Evolutionary conservation across 1,139 yeast species (phyloP).

Genomic region (Debaryomyces singareniensis): DNA sequence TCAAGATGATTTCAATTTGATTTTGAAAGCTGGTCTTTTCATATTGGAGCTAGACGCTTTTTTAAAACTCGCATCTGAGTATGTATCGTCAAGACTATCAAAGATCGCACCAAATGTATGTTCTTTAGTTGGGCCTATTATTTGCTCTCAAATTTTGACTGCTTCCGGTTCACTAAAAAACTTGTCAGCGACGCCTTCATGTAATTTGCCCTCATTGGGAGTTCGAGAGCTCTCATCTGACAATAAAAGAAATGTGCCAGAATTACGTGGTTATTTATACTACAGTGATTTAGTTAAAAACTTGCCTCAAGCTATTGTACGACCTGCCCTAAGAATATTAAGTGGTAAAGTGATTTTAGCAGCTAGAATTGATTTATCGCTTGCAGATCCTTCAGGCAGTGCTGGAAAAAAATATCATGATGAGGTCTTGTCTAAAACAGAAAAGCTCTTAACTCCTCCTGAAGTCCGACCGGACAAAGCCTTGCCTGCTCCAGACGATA

Average conservation of each 20-base stretch:
- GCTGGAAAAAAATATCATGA: conserved; percentile 53
- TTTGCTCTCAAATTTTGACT: conserved; percentile 71
- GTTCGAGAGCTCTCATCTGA: conserved; percentile 45
- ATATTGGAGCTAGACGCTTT: conserved; percentile 42
- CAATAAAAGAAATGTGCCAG: conserved; percentile 26
- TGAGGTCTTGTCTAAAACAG: conserved; percentile 60
- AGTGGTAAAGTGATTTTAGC: conserved; percentile 80
- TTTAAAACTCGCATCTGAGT: conserved; percentile 39
- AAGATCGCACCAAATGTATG: conserved; percentile 76
- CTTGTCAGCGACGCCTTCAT: conserved; percentile 68
- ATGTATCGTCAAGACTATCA: conserved; percentile 52
- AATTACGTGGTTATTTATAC: conserved; percentile 64
- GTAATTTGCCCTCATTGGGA: conserved; percentile 80
- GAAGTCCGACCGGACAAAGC: conserved; percentile 65
- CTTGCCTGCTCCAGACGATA: conserved; percentile 75
- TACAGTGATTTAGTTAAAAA: conserved; percentile 46
- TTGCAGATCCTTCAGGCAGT: conserved; percentile 42
- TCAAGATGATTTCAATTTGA: conserved; percentile 28
- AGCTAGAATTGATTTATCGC: conserved; percentile 66
- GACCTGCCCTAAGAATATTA: conserved; percentile 70
- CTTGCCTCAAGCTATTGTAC: conserved; percentile 53
- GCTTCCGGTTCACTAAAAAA: conserved; percentile 67
- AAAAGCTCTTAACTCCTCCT: conserved; percentile 75
- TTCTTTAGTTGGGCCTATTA: conserved; percentile 63
- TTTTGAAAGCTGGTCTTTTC: conserved; percentile 43